Evolutionary conservation across 2,329 filamentous ascomycete species (phyloP), one percentile per base, ranked within the genome.

Genomic region (Pestalotiopsis sp.): DNA sequence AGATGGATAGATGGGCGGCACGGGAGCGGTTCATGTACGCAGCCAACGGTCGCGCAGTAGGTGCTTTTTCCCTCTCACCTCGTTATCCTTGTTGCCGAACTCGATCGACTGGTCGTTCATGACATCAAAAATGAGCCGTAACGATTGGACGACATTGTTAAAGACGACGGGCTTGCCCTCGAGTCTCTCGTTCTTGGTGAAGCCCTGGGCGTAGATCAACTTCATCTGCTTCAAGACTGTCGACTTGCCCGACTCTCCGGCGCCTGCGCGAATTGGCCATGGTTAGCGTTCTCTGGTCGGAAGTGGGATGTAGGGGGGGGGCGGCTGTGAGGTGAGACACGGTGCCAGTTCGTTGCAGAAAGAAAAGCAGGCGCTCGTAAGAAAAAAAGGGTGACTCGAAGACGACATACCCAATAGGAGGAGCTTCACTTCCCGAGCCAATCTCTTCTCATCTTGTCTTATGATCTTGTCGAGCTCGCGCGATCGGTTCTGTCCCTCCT

Each of bases 191-290:
- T 89, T 90, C 76, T 93, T 92, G 77, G 90, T 93, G 83, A 98
- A 98, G 64, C 96, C 95, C 80, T 94, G 91, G 14, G 94, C 91
- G 80, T 98, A 96, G 75, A 99, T 98, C 81, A 99, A 91, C 80
- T 95, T 95, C 96, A 99, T 98, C 86, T 98, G 95, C 85, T 98
- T 98, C 73, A 98, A 89, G 69, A 98, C 95, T 1, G 95, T 98
- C 9, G 95, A 98, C 83, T 98, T 98, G 73, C 95, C 93, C 69
- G 92, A 96, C 83, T 98, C 95, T 78, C 95, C 95, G 76, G 95
- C 95, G 80, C 95, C 95, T 98, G 74, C 72, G 52, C n/a, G 49
- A 68, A 67, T 72, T 38, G 45, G 9, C 64, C 11, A 69, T 71
- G 52, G 52, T 63, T 63, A 70, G 67, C 66, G 69, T 38, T 59